phyloP scores from a whole-genome alignment of 179 eudicot species.

The Kewa caespitosa region DNA sequence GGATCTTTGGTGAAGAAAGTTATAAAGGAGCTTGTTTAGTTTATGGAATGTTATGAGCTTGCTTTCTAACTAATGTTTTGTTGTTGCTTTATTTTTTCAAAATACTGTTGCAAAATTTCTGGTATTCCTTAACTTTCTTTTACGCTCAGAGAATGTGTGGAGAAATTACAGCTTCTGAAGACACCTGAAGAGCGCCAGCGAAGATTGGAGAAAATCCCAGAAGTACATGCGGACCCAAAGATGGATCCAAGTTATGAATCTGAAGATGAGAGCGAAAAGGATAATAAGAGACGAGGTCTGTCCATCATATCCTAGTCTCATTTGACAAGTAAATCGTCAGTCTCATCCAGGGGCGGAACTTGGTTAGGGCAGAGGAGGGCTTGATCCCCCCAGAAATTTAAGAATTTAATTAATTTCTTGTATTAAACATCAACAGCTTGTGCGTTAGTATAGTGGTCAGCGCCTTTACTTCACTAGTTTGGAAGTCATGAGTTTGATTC shows the following conservation, averaged over 20 bases:
- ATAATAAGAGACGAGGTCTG: constrained; percentile 47
- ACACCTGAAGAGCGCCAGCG: constrained; percentile 93
- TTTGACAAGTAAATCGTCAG: neutral
- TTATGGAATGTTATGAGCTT: neutral
- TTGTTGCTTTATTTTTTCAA: neutral
- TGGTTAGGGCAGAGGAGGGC: too few relatives aligned
- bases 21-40: neutral
- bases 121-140: constrained; percentile 56
- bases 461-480: too few relatives aligned
- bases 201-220: constrained; percentile 83
- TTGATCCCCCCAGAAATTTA: too few relatives aligned
- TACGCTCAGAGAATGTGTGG: constrained; percentile 97
- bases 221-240: constrained; percentile 88
- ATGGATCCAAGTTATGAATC: constrained; percentile 91
- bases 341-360: too few relatives aligned
- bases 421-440: too few relatives aligned
- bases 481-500: too few relatives aligned
- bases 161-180: constrained; percentile 85
- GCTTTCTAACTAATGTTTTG: neutral
- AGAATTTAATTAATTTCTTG: too few relatives aligned
- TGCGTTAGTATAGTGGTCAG: too few relatives aligned
- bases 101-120: neutral
- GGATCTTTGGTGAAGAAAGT: neutral
- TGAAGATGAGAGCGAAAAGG: constrained; percentile 64
- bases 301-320: neutral